Conservation (phyloP, 1,284 basidiomycete genomes). For the Cryptococcus amylolentus region DNA sequence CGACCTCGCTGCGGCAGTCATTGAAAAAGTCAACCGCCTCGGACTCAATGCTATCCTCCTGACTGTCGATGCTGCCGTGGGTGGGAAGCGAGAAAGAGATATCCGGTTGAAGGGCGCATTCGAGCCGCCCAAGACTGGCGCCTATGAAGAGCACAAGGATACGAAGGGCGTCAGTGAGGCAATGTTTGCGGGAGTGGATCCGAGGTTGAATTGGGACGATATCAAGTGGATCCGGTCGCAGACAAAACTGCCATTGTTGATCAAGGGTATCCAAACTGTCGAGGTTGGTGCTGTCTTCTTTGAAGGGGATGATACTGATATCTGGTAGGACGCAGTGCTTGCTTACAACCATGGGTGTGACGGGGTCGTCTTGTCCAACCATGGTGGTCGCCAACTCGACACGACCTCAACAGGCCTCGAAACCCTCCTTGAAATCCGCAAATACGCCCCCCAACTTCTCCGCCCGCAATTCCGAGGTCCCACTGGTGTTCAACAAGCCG, state of each 20-base stretch:
- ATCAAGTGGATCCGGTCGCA: slow-evolving; percentile 57
- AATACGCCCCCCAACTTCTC: slow-evolving; percentile 42
- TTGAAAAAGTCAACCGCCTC: slow-evolving; percentile 65
- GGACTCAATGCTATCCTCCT: slow-evolving; percentile 73
- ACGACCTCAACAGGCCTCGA: slow-evolving; percentile 66
- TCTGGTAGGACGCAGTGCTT: slow-evolving; percentile 47
- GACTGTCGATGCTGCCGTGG: slow-evolving; percentile 83
- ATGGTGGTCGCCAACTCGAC: slow-evolving; percentile 53
- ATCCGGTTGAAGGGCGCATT: slow-evolving; percentile 50
- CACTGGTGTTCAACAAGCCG: slow-evolving; percentile 25
- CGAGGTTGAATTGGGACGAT: slow-evolving; percentile 44
- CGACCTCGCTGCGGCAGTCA: slow-evolving; percentile 63
- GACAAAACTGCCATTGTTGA: slow-evolving; percentile 73
- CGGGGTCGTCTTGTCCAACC: slow-evolving; percentile 54
- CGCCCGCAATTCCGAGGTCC: slow-evolving; percentile 37
- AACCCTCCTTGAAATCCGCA: slow-evolving; percentile 67
- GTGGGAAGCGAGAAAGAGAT: slow-evolving; percentile 82
- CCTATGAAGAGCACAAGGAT: slow-evolving; percentile 35
- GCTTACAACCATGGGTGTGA: slow-evolving; percentile 51
- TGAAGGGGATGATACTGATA: neutral
- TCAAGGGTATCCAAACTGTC: slow-evolving; percentile 65
- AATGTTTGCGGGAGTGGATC: slow-evolving; percentile 44
- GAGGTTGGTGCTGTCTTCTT: slow-evolving; percentile 30
- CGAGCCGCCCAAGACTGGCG: slow-evolving; percentile 42
- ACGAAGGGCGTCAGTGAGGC: slow-evolving; percentile 41